phyloP scores from a whole-genome alignment of 176 grass and related monocot genomes.

The Carex cristatella region DNA sequence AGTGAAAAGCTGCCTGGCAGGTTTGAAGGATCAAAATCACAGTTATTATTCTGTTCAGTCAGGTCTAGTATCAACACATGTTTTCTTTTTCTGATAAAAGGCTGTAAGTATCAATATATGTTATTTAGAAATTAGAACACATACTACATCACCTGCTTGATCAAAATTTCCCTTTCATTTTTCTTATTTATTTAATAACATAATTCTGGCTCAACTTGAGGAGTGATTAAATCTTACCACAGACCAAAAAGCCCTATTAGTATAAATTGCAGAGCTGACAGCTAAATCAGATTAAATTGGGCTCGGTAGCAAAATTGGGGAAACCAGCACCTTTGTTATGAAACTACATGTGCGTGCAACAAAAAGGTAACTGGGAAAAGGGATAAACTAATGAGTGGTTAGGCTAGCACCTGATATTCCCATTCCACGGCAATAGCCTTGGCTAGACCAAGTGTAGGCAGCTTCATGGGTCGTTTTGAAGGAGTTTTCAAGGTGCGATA shows the following conservation, averaged over 20 bases:
- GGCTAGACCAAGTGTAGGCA: constrained; percentile 55
- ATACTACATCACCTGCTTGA: background rate
- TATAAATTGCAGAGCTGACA: background rate
- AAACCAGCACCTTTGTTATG: background rate
- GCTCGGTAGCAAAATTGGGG: background rate
- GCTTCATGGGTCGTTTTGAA: constrained; percentile 70
- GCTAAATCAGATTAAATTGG: background rate
- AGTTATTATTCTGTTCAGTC: background rate
- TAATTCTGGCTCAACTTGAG: background rate
- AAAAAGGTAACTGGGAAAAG: background rate
- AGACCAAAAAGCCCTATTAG: background rate
- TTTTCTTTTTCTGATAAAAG: no score
- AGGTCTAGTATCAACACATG: background rate
- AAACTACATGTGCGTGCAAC: background rate
- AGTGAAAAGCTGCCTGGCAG: background rate
- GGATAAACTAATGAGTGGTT: background rate
- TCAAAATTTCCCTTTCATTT: background rate
- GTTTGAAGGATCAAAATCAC: background rate
- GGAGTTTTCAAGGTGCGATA: constrained; percentile 94
- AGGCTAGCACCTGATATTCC: constrained; percentile 77
- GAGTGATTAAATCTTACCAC: background rate
- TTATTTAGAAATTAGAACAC: background rate
- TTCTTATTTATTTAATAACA: background rate
- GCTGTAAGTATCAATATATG: background rate
- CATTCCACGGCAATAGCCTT: constrained; percentile 86